These are phyloP conservation scores for Talaromyces sp. DNA, from an alignment of 2,329 filamentous ascomycete genomes.

Conservation along the genomic window DNA sequence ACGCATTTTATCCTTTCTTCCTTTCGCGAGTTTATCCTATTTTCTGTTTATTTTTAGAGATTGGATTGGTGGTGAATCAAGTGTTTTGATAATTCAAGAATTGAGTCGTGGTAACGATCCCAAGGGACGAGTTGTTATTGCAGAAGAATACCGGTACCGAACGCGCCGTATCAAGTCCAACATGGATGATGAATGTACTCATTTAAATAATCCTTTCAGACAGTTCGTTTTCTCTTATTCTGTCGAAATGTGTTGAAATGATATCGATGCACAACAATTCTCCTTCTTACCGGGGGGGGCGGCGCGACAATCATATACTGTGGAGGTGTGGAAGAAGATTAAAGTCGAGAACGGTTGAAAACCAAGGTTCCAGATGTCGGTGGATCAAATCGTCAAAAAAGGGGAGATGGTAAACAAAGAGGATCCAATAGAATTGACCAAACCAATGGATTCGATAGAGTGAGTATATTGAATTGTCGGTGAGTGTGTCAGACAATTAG, in stretches of 20 bases:
- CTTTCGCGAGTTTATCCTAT: not conserved
- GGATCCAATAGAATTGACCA: not conserved
- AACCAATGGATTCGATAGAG: not conserved
- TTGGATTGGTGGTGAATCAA: not conserved
- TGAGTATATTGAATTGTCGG: not conserved
- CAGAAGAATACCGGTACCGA: not conserved
- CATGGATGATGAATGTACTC: not conserved
- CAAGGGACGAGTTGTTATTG: not conserved
- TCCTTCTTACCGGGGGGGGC: not conserved
- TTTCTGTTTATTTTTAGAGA: not conserved
- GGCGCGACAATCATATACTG: not conserved
- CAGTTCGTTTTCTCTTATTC: not conserved
- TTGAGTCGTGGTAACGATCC: not conserved
- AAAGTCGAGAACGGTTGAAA: not conserved
- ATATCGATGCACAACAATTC: not conserved
- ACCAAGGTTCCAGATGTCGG: not conserved
- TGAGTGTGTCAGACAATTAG: conserved; percentile 2
- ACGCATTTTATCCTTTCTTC: not conserved
- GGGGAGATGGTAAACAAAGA: not conserved
- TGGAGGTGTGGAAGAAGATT: not conserved
- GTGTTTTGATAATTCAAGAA: not conserved
- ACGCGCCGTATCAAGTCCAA: not conserved
- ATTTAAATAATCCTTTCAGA: not conserved
- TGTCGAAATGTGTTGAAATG: not conserved
- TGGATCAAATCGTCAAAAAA: not conserved